These are phyloP conservation scores for Cryptosporidium felis DNA, from an alignment of 169 alveolate genomes.

Conservation along the genomic window DNA sequence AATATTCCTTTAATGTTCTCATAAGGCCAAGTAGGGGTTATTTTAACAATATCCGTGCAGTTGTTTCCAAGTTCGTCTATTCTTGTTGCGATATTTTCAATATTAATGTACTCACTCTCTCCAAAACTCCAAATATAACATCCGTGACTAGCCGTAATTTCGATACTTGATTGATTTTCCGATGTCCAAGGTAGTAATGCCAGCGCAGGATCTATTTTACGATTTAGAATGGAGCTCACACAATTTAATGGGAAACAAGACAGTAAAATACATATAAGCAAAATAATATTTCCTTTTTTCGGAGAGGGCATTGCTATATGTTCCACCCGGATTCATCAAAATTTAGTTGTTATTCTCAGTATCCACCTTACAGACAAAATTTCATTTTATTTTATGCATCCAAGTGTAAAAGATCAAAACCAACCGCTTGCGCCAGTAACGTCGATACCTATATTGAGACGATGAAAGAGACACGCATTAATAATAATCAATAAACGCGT, in stretches of 20 bases:
- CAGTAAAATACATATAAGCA: not conserved
- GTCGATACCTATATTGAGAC: slow-evolving; percentile 27
- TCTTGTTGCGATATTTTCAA: not conserved
- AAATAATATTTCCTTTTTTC: not conserved
- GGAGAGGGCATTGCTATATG: not conserved
- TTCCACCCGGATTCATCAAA: too few species aligned
- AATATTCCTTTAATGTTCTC: slow-evolving; percentile 22
- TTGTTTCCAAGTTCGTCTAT: slow-evolving; percentile 30
- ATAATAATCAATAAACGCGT: not conserved
- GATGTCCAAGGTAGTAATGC: slow-evolving; percentile 61
- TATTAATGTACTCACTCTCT: not conserved
- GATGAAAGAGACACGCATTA: slow-evolving; percentile 46
- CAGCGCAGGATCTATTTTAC: slow-evolving; percentile 50
- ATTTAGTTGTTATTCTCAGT: too few species aligned
- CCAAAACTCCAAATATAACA: slow-evolving; percentile 47
- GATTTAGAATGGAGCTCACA: slow-evolving; percentile 29
- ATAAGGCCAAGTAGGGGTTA: slow-evolving; percentile 30
- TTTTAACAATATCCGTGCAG: slow-evolving; percentile 13
- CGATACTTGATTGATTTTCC: slow-evolving; percentile 20
- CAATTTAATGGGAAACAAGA: not conserved
- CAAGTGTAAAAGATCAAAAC: not conserved
- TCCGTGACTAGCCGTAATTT: slow-evolving; percentile 25
- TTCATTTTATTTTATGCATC: too few species aligned
- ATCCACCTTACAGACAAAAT: too few species aligned
- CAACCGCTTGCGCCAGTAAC: not conserved